Evolutionary conservation across 1,284 basidiomycete species (phyloP).

Genomic region (Apiotrichum veenhuisii): DNA sequence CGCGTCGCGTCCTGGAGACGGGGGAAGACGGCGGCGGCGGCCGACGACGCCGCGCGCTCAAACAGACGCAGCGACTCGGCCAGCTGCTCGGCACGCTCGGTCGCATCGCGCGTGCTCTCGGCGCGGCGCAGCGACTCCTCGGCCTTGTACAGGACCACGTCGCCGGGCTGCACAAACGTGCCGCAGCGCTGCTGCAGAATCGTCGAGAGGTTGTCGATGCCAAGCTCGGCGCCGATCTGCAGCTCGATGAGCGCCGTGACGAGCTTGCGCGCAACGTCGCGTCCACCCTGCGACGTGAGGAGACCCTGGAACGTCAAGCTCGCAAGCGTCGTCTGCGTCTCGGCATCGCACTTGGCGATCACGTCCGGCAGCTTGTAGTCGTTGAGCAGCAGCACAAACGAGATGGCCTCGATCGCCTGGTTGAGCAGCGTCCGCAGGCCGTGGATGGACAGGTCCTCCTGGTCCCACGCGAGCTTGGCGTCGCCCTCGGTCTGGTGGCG

Average conservation of each 20-base stretch:
- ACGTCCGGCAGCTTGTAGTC: slow-evolving; percentile 89
- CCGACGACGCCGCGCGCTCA: slow-evolving; percentile 61
- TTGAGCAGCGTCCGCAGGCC: slow-evolving; percentile 59
- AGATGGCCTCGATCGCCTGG: slow-evolving; percentile 83
- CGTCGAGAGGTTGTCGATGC: slow-evolving; percentile 92
- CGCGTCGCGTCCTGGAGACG: slow-evolving; percentile 78
- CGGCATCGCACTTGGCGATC: slow-evolving; percentile 52
- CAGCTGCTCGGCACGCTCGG: slow-evolving; percentile 70
- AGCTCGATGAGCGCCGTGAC: slow-evolving; percentile 96
- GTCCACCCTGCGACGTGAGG: slow-evolving; percentile 74
- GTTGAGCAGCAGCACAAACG: slow-evolving; percentile 83
- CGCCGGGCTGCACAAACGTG: slow-evolving; percentile 95
- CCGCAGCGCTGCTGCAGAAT: slow-evolving; percentile 91
- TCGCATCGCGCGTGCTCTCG: slow-evolving; percentile 68
- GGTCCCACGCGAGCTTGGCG: slow-evolving; percentile 44
- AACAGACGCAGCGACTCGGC: slow-evolving; percentile 81
- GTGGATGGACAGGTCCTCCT: slow-evolving; percentile 42
- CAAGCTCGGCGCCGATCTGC: slow-evolving; percentile 92
- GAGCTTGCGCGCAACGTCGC: slow-evolving; percentile 76
- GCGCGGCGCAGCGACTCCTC: slow-evolving; percentile 90
- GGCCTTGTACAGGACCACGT: slow-evolving; percentile 97
- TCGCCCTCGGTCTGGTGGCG: slow-evolving; percentile 42
- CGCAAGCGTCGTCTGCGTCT: slow-evolving; percentile 64
- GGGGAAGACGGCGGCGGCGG: slow-evolving; percentile 75
- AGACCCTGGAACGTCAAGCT: slow-evolving; percentile 77